These are phyloP conservation scores for Protomyces pachydermus DNA, from an alignment of 1,139 yeast genomes.

Conservation along the genomic window DNA sequence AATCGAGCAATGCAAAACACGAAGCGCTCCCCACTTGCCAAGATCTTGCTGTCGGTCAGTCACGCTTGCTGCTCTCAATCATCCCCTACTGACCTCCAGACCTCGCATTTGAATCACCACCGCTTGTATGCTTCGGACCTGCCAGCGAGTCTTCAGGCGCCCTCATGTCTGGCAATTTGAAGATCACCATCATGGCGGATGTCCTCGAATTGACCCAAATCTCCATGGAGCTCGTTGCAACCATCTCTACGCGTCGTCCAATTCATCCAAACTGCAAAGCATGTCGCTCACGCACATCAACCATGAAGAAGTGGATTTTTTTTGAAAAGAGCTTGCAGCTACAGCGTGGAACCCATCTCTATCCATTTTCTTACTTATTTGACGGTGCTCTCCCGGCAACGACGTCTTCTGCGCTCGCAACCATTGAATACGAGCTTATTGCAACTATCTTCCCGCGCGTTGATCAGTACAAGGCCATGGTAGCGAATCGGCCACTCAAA, in stretches of 20 bases:
- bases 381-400: slow-evolving; percentile 92
- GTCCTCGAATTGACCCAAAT: slow-evolving; percentile 51
- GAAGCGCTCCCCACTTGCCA: slow-evolving; percentile 24
- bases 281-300: slow-evolving; percentile 53
- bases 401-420: slow-evolving; percentile 50
- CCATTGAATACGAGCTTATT: slow-evolving; percentile 65
- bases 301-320: slow-evolving; percentile 85
- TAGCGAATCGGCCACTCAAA: slow-evolving; percentile 61
- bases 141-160: slow-evolving; percentile 81
- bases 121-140: slow-evolving; percentile 74
- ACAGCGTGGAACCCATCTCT: slow-evolving; percentile 65
- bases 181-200: slow-evolving; percentile 37
- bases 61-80: slow-evolving; percentile 39
- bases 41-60: slow-evolving; percentile 18
- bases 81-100: slow-evolving; percentile 42
- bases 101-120: slow-evolving; percentile 80
- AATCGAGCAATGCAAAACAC: slow-evolving; percentile 15
- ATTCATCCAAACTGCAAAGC: slow-evolving; percentile 52
- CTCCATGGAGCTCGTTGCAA: slow-evolving; percentile 63
- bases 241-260: slow-evolving; percentile 60
- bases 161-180: slow-evolving; percentile 65
- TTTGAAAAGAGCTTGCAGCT: slow-evolving; percentile 54
- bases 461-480: slow-evolving; percentile 37
- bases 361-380: slow-evolving; percentile 86
- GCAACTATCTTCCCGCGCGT: slow-evolving; percentile 55